A percentile compares a stretch with the other conserved stretches of the same genome.
phyloP scores from a whole-genome alignment of 1,139 yeast genomes.

The Kodamaea fungicola region DNA sequence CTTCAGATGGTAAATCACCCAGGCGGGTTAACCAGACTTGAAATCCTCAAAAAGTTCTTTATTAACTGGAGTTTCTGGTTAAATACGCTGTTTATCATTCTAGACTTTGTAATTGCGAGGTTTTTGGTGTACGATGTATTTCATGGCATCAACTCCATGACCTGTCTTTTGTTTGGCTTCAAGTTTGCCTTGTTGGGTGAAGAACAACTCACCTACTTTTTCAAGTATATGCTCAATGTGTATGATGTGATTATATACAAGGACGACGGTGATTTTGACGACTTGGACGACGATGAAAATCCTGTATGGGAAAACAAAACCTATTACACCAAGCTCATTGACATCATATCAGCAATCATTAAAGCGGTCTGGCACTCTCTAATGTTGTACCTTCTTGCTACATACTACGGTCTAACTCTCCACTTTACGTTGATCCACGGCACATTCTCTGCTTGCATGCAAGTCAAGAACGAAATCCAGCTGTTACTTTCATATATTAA shows the following conservation, averaged over 20 bases:
- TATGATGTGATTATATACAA: constrained; percentile 48
- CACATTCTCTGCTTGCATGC: constrained; percentile 51
- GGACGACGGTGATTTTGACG: constrained; percentile 7
- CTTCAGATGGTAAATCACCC: constrained; percentile 31
- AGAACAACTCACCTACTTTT: constrained; percentile 46
- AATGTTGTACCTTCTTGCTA: constrained; percentile 34
- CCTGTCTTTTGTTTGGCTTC: constrained; percentile 64
- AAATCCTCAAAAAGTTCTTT: constrained; percentile 20
- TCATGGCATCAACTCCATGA: constrained; percentile 48
- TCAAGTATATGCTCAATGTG: constrained; percentile 52
- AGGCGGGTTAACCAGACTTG: constrained; percentile 28
- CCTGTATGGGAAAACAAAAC: constrained; percentile 73
- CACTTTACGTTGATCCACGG: constrained; percentile 72
- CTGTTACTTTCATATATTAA: constrained; percentile 55
- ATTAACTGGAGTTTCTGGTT: constrained; percentile 24
- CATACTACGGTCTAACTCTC: constrained; percentile 54
- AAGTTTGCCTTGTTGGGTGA: constrained; percentile 68
- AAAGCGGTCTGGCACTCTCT: constrained; percentile 33
- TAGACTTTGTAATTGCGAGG: constrained; percentile 53
- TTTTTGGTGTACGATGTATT: constrained; percentile 59
- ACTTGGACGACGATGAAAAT: constrained; percentile 27
- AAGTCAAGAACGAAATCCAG: constrained; percentile 46
- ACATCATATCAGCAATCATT: constrained; percentile 45
- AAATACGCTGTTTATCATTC: constrained; percentile 37
- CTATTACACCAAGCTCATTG: constrained; percentile 55